Percentiles rank a stretch among this genome's conserved stretches.
phyloP scores from a whole-genome alignment of 2,329 filamentous ascomycete species.

The Epichloe coenophiala region DNA sequence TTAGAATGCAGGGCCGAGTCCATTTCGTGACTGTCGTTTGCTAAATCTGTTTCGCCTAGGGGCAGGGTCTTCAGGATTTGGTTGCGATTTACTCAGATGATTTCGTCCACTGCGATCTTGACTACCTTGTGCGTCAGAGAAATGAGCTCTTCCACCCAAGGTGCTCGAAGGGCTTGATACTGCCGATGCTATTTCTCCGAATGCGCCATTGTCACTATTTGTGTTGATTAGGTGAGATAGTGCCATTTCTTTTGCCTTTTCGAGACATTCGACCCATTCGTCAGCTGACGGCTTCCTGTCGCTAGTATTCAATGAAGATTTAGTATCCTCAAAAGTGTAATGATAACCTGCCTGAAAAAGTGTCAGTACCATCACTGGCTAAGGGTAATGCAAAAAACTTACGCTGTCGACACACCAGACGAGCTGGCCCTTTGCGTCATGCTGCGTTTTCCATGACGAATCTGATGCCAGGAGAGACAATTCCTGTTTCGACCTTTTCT shows the following conservation, averaged over 20 bases:
- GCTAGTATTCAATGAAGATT: slow-evolving; percentile 46
- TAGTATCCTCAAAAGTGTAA: slow-evolving; percentile 88
- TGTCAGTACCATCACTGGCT: slow-evolving; percentile 9
- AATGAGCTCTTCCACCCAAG: slow-evolving; percentile 44
- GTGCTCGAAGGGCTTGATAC: slow-evolving; percentile 68
- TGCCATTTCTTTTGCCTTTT: slow-evolving; percentile 75
- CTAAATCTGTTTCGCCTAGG: slow-evolving; percentile 61
- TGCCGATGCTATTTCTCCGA: slow-evolving; percentile 54
- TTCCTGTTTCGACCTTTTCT: slow-evolving; percentile 90
- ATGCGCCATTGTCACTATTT: slow-evolving; percentile 53
- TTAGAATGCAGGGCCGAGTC: slow-evolving; percentile 77
- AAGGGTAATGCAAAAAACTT: slow-evolving; percentile 28
- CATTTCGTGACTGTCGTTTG: slow-evolving; percentile 86
- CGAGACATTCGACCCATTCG: slow-evolving; percentile 85
- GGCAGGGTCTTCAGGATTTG: slow-evolving; percentile 36
- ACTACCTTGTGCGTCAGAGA: slow-evolving; percentile 34
- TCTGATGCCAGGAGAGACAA: slow-evolving; percentile 69
- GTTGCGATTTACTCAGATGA: slow-evolving; percentile 46
- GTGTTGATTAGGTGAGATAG: slow-evolving; percentile 56
- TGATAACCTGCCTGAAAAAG: slow-evolving; percentile 66
- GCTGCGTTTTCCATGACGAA: slow-evolving; percentile 64
- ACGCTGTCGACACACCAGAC: slow-evolving; percentile 91
- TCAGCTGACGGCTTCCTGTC: slow-evolving; percentile 57
- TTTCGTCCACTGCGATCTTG: slow-evolving; percentile 41
- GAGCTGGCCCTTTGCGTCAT: slow-evolving; percentile 75